Evolutionary conservation across 2,329 filamentous ascomycete genomes (phyloP).

Genomic region (Aspergillus calidoustus): DNA sequence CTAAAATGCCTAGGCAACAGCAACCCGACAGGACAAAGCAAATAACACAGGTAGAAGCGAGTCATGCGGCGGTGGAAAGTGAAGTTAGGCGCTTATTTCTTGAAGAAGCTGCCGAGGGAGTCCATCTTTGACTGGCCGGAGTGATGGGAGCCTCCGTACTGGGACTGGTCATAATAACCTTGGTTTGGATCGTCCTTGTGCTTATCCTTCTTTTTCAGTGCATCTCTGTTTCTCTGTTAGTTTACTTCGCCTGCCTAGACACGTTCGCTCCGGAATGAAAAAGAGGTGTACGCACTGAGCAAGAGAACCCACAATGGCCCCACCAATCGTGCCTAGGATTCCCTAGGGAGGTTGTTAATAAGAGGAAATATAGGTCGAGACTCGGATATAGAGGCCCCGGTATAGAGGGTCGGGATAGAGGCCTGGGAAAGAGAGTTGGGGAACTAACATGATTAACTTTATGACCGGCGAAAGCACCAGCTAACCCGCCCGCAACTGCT

Average conservation of each 20-base stretch:
- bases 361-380: too few relatives aligned
- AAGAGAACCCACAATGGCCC: constrained; percentile 52
- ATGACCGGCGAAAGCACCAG: constrained; percentile 53
- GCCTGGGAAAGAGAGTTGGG: too few relatives aligned
- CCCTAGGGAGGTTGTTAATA: constrained; percentile 26
- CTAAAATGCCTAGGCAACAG: constrained; percentile 7
- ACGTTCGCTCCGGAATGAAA: too few relatives aligned
- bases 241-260: too few relatives aligned
- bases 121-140: constrained; percentile 35
- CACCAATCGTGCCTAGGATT: constrained; percentile 53
- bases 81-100: constrained; percentile 35
- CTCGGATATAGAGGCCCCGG: too few relatives aligned
- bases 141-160: constrained; percentile 25
- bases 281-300: constrained; percentile 44
- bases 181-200: constrained; percentile 38
- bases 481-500: constrained; percentile 51
- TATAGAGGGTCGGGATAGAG: too few relatives aligned
- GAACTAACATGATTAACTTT: constrained; percentile 46
- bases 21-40: constrained; percentile 2
- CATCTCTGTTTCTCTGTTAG: too few relatives aligned
- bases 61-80: background rate
- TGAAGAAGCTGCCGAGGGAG: constrained; percentile 43
- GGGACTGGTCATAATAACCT: constrained; percentile 21
- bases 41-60: constrained; percentile 17
- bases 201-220: constrained; percentile 46